Base-by-base conservation (phyloP, 2,329 filamentous ascomycete genomes). In the Clonostachys solani region DNA sequence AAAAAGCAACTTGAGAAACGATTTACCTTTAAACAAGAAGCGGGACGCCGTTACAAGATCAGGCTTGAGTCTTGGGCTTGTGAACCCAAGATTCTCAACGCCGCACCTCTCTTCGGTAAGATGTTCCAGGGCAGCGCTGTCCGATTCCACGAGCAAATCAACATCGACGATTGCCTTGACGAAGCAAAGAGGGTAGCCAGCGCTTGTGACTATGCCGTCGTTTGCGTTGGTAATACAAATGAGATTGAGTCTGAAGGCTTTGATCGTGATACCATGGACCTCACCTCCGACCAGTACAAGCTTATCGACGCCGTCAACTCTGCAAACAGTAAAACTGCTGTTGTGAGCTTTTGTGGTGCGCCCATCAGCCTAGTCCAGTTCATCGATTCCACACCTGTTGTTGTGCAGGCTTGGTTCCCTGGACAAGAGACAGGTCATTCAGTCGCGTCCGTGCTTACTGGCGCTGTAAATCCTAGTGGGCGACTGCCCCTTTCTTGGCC, bases 401-500 rank as follows among this genome's bases (percentile, higher is more conserved):
- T 85, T 40, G 55, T 84, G 5, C 82, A 76, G 56, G 76, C 79
- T n/a, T 86, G 82, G 81, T 86, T 84, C 56, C 79, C 81, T 49
- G 83, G 83, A 10, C 82, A 86, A 56, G 83, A 87, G 62, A 77
- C 77, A 23, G 84, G 83, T 3, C 84, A 86, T 53, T 79, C 80
- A 3, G 79, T 87, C 47, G 81, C 79, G 4, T 83, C 87, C 53
- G 75, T 86, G 2, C 66, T 87, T 13, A 79, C 81, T 43, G 84
- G 83, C 33, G 71, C 76, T 44, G 71, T 79, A 44, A 86, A 81
- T 54, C 84, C 84, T 1, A 79, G 77, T 44, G 84, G 79, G 3
- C 84, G 83, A 50, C 64, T 86, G 0, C 80, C 82, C 0, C 68
- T 85, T 10, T 82, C 73, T 1, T 87, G 85, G 63, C 84, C 84